Evolutionary conservation across 257 asterid species (phyloP), one percentile per base, ranked within the genome.

Genomic region (Rauvolfia tetraphylla): DNA sequence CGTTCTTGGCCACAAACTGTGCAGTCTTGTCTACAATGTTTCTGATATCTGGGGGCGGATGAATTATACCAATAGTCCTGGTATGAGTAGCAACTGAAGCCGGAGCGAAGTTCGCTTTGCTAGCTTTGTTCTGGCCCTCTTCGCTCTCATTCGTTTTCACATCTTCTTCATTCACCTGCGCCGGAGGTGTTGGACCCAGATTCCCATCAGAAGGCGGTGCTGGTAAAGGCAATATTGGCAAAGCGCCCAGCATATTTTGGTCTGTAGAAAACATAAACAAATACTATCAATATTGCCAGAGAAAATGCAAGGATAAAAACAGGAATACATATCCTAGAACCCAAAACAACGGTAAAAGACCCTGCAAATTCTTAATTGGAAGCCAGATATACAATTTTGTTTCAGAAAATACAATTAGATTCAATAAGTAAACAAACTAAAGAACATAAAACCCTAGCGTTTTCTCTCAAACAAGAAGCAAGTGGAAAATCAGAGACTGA

Each of bases 1-100:
- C 98, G 78, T 92, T 92, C 86, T 89, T 94, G 0, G 92, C 96
- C 83, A 94, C 98, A 76, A 94, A 94, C 76, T 89, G 96, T 5
- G 96, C 66, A 38, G 98, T 92, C 79, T 88, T 92, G 82, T 94
- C 98, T 29, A 94, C 97, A 25, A 92, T 92, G 75, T 80, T 90
- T 81, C 96, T 86, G 65, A 94, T 94, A 79, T 94, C 98, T 3
- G 93, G 91, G 22, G 98, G 98, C 4, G 98, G 98, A 76, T 94
- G 83, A 76, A 94, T 94, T 62, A 94, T 90, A 56, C 98, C 98
- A 54, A 92, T 89, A n/a, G 96, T 79, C 84, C 86, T 87, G 0
- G 98, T 86, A 72, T 94, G 98, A 54, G 97, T 90, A 48, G 93
- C 95, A 78, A 94, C 92, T 1, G 98, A 81, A 4, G 86, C 79